Conservation (phyloP, 768 basidiomycete genomes). For the Coprinopsis marcescibilis region DNA sequence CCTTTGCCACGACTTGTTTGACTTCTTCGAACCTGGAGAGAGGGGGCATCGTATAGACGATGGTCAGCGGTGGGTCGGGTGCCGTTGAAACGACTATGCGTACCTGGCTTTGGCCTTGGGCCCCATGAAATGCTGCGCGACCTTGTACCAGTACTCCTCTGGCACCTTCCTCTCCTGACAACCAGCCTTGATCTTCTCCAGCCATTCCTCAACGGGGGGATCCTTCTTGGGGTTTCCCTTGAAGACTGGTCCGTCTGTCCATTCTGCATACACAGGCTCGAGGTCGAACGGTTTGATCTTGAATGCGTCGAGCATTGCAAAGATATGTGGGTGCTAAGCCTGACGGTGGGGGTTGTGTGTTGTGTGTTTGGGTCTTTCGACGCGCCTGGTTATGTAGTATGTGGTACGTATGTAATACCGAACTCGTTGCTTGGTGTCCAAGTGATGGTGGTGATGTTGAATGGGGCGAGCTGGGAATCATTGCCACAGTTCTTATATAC, state of each 20-base stretch:
- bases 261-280: slow-evolving; percentile 57
- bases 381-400: no score
- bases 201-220: slow-evolving; percentile 64
- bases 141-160: slow-evolving; percentile 79
- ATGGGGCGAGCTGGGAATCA: no score
- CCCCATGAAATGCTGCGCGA: slow-evolving; percentile 72
- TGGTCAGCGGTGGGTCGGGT: neutral
- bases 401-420: no score
- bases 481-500: no score
- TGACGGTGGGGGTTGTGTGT: neutral
- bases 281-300: slow-evolving; percentile 76
- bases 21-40: slow-evolving; percentile 51
- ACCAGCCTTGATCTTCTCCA: slow-evolving; percentile 65
- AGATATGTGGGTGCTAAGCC: neutral
- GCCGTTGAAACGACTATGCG: no score
- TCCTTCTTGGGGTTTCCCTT: slow-evolving; percentile 67
- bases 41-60: neutral
- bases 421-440: no score
- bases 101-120: slow-evolving; percentile 58
- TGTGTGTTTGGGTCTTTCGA: neutral
- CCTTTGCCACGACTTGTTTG: slow-evolving; percentile 65
- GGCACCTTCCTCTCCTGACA: slow-evolving; percentile 67
- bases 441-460: no score
- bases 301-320: slow-evolving; percentile 63
- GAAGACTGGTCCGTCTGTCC: slow-evolving; percentile 64